Evolutionary conservation across 441 rosid genomes (phyloP).

Genomic region (Euphorbia schlechtendalii): DNA sequence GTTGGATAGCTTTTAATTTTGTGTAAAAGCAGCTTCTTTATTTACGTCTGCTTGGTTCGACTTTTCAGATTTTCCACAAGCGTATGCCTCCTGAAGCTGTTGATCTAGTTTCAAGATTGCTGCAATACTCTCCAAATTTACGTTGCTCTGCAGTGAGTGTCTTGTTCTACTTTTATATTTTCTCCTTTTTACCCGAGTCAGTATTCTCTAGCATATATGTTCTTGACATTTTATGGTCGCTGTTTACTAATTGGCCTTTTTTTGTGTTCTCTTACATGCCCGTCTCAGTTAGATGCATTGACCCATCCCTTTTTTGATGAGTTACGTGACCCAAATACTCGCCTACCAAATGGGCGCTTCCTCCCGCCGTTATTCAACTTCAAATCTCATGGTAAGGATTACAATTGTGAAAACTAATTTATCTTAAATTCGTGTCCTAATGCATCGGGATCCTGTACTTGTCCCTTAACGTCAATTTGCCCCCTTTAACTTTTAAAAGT

Average conservation of each 20-base stretch:
- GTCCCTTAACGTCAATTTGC: too few relatives aligned
- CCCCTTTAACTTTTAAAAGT: too few relatives aligned
- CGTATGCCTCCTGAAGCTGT: constrained; percentile 97
- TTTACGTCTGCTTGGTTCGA: constrained; percentile 5
- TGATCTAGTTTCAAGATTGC: constrained; percentile 88
- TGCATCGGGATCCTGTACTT: too few relatives aligned
- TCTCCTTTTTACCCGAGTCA: neutral
- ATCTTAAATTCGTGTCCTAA: too few relatives aligned
- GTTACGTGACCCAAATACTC: constrained; percentile 73
- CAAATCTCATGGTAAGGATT: constrained; percentile 61
- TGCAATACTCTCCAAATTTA: constrained; percentile 89
- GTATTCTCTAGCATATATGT: neutral
- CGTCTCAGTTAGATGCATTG: constrained; percentile 68
- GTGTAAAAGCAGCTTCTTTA: too few relatives aligned
- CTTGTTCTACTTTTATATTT: neutral
- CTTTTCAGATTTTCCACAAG: constrained; percentile 70
- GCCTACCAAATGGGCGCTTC: constrained; percentile 83
- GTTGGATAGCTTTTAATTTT: too few relatives aligned
- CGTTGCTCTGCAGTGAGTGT: constrained; percentile 77
- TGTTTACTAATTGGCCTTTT: neutral
- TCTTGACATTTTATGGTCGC: neutral
- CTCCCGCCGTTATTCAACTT: constrained; percentile 93
- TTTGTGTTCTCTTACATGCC: neutral
- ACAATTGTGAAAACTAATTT: too few relatives aligned
- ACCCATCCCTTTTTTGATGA: constrained; percentile 90